Evolutionary conservation across 176 grass and related monocot genomes (phyloP).

Genomic region (Olyra latifolia): DNA sequence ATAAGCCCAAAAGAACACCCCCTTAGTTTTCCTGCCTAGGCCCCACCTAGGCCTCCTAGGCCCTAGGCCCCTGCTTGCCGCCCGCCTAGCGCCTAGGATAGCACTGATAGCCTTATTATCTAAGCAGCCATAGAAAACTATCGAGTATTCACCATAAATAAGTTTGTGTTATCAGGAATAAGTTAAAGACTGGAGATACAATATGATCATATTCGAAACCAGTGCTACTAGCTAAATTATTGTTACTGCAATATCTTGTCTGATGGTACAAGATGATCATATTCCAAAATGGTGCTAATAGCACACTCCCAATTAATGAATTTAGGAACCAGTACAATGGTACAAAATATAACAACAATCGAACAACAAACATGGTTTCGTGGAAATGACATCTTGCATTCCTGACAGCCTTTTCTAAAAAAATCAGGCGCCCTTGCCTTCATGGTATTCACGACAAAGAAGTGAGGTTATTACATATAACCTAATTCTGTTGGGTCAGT

Average conservation of each 20-base stretch:
- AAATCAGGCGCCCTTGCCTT: neutral
- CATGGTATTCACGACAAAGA: neutral
- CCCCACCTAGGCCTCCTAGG: no score
- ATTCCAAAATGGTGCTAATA: neutral
- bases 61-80: no score
- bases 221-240: neutral
- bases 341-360: neutral
- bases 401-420: neutral
- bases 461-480: constrained; percentile 23
- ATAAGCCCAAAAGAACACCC: no score
- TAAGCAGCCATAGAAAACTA: neutral
- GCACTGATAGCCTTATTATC: no score
- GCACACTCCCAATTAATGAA: neutral
- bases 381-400: neutral
- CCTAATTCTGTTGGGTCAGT: constrained; percentile 11
- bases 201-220: neutral
- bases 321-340: neutral
- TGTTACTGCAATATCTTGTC: neutral
- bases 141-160: neutral
- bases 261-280: neutral
- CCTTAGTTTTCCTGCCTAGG: no score
- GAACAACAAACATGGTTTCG: neutral
- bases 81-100: no score
- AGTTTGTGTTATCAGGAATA: neutral
- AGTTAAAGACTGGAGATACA: neutral